Evolutionary conservation across 2,329 filamentous ascomycete genomes (phyloP), one percentile per base, ranked within the genome.

Genomic region (Aschersonia sp.): DNA sequence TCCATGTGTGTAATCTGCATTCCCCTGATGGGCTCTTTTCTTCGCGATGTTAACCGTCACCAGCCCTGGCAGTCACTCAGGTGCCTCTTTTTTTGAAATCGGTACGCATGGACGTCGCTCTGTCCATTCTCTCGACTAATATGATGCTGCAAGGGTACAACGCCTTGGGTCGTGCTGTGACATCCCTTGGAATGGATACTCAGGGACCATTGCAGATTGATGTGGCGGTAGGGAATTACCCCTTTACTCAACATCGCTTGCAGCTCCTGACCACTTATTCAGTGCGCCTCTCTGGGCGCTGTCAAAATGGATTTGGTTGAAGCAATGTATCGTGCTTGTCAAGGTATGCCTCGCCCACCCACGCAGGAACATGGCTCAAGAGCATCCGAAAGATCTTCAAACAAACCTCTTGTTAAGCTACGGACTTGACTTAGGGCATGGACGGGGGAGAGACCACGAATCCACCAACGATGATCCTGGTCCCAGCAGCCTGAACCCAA

Each of bases 261-360:
- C n/a, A 8, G 39, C 6, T 45, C 30, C 39, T 50, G 11, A 49
- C 29, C 42, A 39, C 6, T 8, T 9, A 12, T 22, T 22, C 53
- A 84, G 81, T 77, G 85, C 30, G 87, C 90, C 1, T 96, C 90
- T 0, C 66, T 97, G 5, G 92, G 90, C 14, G 79, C 79, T 7
- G 60, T 97, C 42, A 87, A 80, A 47, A 70, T 76, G 42, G 73
- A 77, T 6, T 79, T 94, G 50, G 63, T 96, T 31, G 63, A 62
- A 47, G 67, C 69, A 8, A 63, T 80, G 14, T 78, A 77, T 56
- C 66, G 69, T 51, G 72, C 75, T 41, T 73, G 73, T 55, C 69
- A 74, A 66, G 75, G 75, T 76, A 60, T 41, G 47, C 30, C 31
- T 4, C 14, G 30, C 29, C n/a, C n/a, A 47, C 59, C 53, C 46